Base-by-base conservation (phyloP, 306 rosid species). In the Abrus precatorius region DNA sequence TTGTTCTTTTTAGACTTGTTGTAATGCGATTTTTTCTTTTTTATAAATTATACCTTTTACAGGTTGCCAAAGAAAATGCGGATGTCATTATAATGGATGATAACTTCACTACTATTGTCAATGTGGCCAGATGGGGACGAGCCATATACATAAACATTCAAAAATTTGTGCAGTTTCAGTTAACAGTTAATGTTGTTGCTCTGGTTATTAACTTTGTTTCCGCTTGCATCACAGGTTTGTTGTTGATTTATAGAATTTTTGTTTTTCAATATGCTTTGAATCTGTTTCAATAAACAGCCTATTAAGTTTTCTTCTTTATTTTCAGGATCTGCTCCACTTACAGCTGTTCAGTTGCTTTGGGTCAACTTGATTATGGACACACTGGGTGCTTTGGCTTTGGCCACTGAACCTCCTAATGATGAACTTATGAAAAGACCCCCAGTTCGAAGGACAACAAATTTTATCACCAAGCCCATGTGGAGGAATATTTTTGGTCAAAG, bases 321-420 rank as follows among this genome's bases (percentile, higher is more conserved):
- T 80, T 82, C 88, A 94, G 98, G 98, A 70, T 89, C 97, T 84
- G 93, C 97, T 76, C 98, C 98, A 38, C 93, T 94, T 63, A 94
- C 98, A 50, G 98, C 94, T 12, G 97, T 92, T 73, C 98, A 94
- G 77, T 79, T 94, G 89, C 94, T 94, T 34, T 94, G 98, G 98
- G 98, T 92, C 40, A 94, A 94, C 90, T 85, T 94, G 92, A 94
- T 94, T 61, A 94, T 94, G 98, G 98, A 94, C 88, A 92, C 98
- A 55, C 89, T 94, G 52, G 98, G 98, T 64, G 98, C 98, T 50
- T 80, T 94, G 86, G 98, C 98, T n/a, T 82, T 94, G 85, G 98
- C 98, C 45, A 94, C 98, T 27, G 97, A 94, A 73, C 98, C 98
- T 86, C 97, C 98, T 41, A 82, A 86, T 72, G 92, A 94, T 8